Evolutionary conservation across 257 asterid species (phyloP), one percentile per base, ranked within the genome.

Genomic region (Paulownia fortunei): DNA sequence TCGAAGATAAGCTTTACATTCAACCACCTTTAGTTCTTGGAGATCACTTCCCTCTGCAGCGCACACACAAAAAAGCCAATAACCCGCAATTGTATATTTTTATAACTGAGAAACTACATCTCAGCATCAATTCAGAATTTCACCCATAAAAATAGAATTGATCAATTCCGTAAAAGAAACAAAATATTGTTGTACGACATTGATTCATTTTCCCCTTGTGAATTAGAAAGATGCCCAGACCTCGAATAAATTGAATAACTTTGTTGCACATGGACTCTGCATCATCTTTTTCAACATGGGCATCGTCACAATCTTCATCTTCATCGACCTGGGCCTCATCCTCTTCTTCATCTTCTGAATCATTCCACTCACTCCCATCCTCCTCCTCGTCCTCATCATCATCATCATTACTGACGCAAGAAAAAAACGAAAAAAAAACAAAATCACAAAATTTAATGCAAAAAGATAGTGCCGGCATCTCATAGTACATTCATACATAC

Each of bases 1-100:
- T 55, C 94, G 82, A 69, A 90, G 86, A 80, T 88, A 90, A 8
- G 84, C 87, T 82, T 87, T 88, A 85, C 88, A 90, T 71, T 90
- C 94, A 37, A 34, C 51, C 72, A 87, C 51, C 39, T 74, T 88
- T 64, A 92, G 83, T 47, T 81, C 83, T 72, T 77, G 82, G n/a
- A 87, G 69, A 76, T 86, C 85, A 59, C 73, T 46, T 73, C 69
- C 51, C 56, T 73, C 96, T 92, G 80, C 81, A 69, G 18, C 44
- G 3, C 61, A 59, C 60, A 82, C 59, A 61, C 34, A 51, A 49
- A 59, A 61, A 23, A 6, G 42, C 24, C 19, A 54, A 73, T 42
- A 34, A 76, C 5, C 44, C 21, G n/a, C 42, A 63, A 15, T 12
- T 18, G 15, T n/a, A 18, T 34, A 42, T 34, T 24, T 34, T 24